phyloP scores from a whole-genome alignment of 2,329 filamentous ascomycete genomes.

The Xylariaceae sp. region DNA sequence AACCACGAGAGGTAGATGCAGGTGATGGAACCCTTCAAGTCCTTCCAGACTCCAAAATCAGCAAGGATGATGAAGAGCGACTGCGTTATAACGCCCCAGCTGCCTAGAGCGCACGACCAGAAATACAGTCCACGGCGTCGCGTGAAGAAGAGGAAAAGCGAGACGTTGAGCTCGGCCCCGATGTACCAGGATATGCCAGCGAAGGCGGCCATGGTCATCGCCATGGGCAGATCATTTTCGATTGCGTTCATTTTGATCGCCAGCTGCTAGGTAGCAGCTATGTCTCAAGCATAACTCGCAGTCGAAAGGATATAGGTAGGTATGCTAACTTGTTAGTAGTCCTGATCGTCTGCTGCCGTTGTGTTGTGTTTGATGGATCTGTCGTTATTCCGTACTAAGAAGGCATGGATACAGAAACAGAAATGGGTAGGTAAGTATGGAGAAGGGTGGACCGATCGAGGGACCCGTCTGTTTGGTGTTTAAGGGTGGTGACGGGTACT shows the following conservation, averaged over 20 bases:
- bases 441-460: not conserved
- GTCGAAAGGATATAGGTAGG: not conserved
- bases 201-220: slow-evolving; percentile 36
- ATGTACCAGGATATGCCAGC: slow-evolving; percentile 34
- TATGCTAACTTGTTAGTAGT: not conserved
- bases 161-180: slow-evolving; percentile 31
- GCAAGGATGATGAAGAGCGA: slow-evolving; percentile 32
- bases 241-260: slow-evolving; percentile 12
- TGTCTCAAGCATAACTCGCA: slow-evolving; percentile 6
- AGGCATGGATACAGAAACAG: no score
- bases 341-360: not conserved
- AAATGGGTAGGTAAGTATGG: not conserved
- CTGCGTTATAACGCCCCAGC: slow-evolving; percentile 31
- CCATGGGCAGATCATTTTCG: slow-evolving; percentile 17
- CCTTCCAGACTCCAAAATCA: slow-evolving; percentile 29
- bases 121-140: slow-evolving; percentile 32
- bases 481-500: not conserved
- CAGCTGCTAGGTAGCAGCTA: slow-evolving; percentile 6
- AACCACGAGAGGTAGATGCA: slow-evolving; percentile 32
- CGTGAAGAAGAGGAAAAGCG: slow-evolving; percentile 32
- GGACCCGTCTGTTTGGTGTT: slow-evolving; percentile 5
- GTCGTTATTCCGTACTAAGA: not conserved
- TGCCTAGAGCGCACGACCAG: slow-evolving; percentile 29
- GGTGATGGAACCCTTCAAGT: slow-evolving; percentile 24
- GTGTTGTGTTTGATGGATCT: not conserved